Percentiles rank a stretch among this genome's conserved stretches.
These are phyloP conservation scores for Paxillus rubicundulus DNA, from an alignment of 768 basidiomycete genomes.

Conservation along the genomic window DNA sequence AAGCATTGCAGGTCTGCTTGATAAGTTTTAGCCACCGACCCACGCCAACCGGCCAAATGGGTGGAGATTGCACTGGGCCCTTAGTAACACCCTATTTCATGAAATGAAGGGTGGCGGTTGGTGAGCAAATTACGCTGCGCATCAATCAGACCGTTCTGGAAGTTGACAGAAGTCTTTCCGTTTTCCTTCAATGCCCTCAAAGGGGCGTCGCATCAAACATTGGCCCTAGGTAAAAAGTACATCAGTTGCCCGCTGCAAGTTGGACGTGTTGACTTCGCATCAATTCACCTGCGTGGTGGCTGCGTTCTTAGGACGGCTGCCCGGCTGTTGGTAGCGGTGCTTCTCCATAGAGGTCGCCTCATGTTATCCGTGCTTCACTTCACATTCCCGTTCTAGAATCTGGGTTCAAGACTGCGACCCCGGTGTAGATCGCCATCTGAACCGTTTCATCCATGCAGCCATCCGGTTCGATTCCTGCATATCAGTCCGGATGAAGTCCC, in stretches of 20 bases:
- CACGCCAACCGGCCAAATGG: constrained; percentile 15
- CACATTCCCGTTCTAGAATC: constrained; percentile 24
- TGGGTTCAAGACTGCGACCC: constrained; percentile 8
- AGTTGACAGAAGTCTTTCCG: constrained; percentile 4
- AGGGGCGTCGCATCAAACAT: neutral
- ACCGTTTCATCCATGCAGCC: constrained; percentile 9
- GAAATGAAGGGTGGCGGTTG: constrained; percentile 17
- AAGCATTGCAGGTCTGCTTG: constrained; percentile 15
- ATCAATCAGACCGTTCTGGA: constrained; percentile 8
- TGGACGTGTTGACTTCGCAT: constrained; percentile 17
- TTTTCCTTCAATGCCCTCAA: constrained; percentile 13
- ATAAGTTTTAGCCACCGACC: constrained; percentile 18
- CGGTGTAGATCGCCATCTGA: constrained; percentile 20
- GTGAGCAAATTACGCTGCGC: constrained; percentile 12
- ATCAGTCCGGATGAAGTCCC: constrained; percentile 25
- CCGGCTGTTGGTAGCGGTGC: constrained; percentile 20
- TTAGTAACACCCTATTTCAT: constrained; percentile 16
- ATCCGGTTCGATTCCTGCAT: constrained; percentile 14
- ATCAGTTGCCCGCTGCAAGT: constrained; percentile 10
- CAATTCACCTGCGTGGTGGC: constrained; percentile 6
- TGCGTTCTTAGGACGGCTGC: constrained; percentile 16
- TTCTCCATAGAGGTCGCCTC: constrained; percentile 19
- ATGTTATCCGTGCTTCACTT: constrained; percentile 28
- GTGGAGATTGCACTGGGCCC: constrained; percentile 21
- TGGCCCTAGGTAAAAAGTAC: neutral